Conservation (phyloP, 495 filamentous ascomycete genomes). For the Bathelium albidoporum region DNA sequence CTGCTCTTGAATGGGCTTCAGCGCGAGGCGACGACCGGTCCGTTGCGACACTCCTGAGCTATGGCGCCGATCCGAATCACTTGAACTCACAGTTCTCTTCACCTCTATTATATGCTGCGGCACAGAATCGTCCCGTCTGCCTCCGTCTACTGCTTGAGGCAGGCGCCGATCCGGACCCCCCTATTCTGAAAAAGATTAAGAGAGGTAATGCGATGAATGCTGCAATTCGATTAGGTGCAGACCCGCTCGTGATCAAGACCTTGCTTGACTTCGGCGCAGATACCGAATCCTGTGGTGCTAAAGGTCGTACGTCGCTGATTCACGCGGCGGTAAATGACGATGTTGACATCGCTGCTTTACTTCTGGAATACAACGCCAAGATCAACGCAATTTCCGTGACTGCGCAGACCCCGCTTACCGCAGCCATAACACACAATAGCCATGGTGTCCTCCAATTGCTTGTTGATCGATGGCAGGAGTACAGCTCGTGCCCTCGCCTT, state of each 20-base stretch:
- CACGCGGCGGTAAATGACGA: conserved; percentile 32
- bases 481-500: conserved; percentile 25
- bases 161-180: not conserved
- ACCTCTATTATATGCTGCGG: not conserved
- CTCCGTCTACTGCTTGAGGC: not conserved
- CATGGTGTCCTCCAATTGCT: conserved; percentile 22
- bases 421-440: conserved; percentile 21
- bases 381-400: conserved; percentile 27
- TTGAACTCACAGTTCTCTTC: not conserved
- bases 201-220: conserved; percentile 24
- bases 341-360: conserved; percentile 28
- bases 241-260: conserved; percentile 20
- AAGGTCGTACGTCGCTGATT: conserved; percentile 30
- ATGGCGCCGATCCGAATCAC: not conserved
- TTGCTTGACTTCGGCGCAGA: conserved; percentile 28
- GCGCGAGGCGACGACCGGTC: not conserved
- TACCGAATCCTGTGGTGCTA: conserved; percentile 19
- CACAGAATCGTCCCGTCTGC: not conserved
- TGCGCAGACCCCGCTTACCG: conserved; percentile 20
- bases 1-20: conserved; percentile 12
- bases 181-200: conserved; percentile 13
- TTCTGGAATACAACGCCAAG: conserved; percentile 35
- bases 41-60: not conserved
- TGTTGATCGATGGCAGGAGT: conserved; percentile 29
- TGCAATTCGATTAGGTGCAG: conserved; percentile 18